Base-by-base conservation (phyloP, 2,329 filamentous ascomycete genomes). In the Gremmenia infestans region DNA sequence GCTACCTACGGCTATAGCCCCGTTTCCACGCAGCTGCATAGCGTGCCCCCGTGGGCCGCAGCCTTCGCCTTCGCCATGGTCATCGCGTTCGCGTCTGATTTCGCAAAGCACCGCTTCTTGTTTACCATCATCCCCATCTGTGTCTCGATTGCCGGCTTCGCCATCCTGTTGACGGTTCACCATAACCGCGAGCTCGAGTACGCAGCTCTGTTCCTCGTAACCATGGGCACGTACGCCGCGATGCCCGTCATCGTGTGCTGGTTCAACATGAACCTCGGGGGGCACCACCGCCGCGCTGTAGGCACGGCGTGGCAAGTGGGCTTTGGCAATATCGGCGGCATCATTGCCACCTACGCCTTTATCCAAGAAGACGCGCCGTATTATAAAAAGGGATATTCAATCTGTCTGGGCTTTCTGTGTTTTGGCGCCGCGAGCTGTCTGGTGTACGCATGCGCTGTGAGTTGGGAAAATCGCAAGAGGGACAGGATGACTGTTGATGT, bases 191-290 rank as follows among this genome's bases (percentile, higher is more conserved):
- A 79, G 12, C 73, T 89, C 6, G 81, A 94, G 70, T 97, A 96
- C 66, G 87, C 78, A 0, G 89, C 87, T 0, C 79, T 97, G 0
- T 96, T 95, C 76, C 76, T 97, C 35, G 83, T 95, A 50, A 87
- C 89, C 2, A 85, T 85, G 74, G 90, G 90, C 50, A 81, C 82
- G 0, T 97, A 95, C 72, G 85, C 84, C 1, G 89, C 91, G n/a
- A 92, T 96, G 87, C 91, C 93, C 0, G 85, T 96, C 32, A 83
- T 91, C 45, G 81, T 91, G 7, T 91, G 87, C 70, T 92, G 88
- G 88, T 91, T 87, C 71, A 87, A 86, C 64, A 90, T 91, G 82
- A 92, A 91, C 64, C 74, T 91, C 1, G 83, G 83, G 2, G 88
- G 87, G 0, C 88, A 91, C 68, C 85, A 85, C 55, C 80, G 87